Conservation (phyloP, 192 early-diverging fungal species). For the Coemansia sp. region DNA sequence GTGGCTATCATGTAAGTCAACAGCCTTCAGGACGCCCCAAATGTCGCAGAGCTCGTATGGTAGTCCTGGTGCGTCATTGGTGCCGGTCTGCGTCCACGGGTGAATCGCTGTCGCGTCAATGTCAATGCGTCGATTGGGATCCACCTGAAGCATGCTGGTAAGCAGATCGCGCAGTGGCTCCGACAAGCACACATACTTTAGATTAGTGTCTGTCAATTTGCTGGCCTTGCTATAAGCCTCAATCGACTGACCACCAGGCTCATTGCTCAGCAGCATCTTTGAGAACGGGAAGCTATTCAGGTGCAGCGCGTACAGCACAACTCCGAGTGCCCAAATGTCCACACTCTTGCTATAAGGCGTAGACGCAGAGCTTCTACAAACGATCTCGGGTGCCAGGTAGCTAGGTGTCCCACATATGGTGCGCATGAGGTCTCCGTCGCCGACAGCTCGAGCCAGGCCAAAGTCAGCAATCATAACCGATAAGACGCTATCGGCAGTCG, state of each 20-base stretch:
- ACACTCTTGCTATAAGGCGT: slow-evolving; percentile 50
- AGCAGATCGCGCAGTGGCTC: slow-evolving; percentile 32
- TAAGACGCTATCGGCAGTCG: slow-evolving; percentile 10
- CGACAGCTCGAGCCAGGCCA: slow-evolving; percentile 62
- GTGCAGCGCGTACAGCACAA: slow-evolving; percentile 53
- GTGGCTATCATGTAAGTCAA: not conserved
- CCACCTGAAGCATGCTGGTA: slow-evolving; percentile 36
- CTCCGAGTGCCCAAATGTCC: slow-evolving; percentile 58
- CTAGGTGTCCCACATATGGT: slow-evolving; percentile 64
- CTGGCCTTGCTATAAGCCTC: slow-evolving; percentile 33
- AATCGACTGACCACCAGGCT: slow-evolving; percentile 17
- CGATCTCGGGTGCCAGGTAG: slow-evolving; percentile 62
- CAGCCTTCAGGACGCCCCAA: slow-evolving; percentile 34
- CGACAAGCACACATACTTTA: slow-evolving; percentile 27
- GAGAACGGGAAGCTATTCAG: slow-evolving; percentile 51
- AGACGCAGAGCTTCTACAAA: slow-evolving; percentile 41
- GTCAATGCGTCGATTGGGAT: slow-evolving; percentile 23
- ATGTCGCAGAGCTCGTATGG: slow-evolving; percentile 26
- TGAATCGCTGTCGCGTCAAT: slow-evolving; percentile 43
- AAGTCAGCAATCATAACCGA: slow-evolving; percentile 68
- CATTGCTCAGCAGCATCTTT: slow-evolving; percentile 24
- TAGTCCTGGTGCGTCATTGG: slow-evolving; percentile 32
- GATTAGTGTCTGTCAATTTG: slow-evolving; percentile 23
- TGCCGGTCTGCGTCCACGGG: slow-evolving; percentile 47
- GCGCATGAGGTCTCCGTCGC: slow-evolving; percentile 52